Evolutionary conservation across 352 stramenopile species (phyloP).

Genomic region (Phytopythium delawarense): DNA sequence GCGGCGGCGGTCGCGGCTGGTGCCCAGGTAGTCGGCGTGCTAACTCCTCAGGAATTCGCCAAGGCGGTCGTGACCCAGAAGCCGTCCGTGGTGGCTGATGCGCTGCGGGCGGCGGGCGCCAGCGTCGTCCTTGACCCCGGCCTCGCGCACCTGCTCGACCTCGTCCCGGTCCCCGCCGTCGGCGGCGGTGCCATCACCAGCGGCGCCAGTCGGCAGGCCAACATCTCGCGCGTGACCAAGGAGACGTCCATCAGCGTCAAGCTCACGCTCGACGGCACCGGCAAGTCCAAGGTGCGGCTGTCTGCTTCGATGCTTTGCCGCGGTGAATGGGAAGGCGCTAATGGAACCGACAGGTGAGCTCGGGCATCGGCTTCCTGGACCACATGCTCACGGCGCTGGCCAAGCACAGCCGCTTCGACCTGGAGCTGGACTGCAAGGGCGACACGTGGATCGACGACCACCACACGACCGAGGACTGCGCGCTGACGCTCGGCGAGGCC

Average conservation of each 20-base stretch:
- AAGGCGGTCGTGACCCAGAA: conserved; percentile 67
- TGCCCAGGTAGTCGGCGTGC: conserved; percentile 71
- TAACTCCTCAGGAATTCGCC: conserved; percentile 84
- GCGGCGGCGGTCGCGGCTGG: conserved; percentile 75
- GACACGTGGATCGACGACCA: conserved; percentile 97
- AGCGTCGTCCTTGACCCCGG: conserved; percentile 63
- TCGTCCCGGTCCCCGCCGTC: conserved; percentile 37
- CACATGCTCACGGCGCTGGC: conserved; percentile 88
- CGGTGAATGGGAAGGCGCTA: neutral
- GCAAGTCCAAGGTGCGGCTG: conserved; percentile 51
- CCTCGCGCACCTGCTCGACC: conserved; percentile 78
- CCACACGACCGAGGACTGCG: conserved; percentile 95
- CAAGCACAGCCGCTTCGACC: conserved; percentile 89
- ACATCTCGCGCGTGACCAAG: conserved; percentile 85
- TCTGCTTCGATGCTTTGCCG: neutral
- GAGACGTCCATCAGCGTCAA: conserved; percentile 93
- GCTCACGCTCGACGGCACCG: conserved; percentile 87
- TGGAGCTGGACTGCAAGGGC: conserved; percentile 87
- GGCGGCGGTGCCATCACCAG: neutral
- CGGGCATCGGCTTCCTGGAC: conserved; percentile 91
- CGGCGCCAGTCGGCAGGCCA: conserved; percentile 26
- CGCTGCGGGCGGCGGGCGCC: conserved; percentile 57
- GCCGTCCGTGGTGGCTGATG: conserved; percentile 35
- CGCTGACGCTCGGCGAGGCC: conserved; percentile 90
- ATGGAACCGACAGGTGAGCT: conserved; percentile 49